Evolutionary conservation across 2,329 filamentous ascomycete species (phyloP).

Genomic region (Metarhizium robertsii): DNA sequence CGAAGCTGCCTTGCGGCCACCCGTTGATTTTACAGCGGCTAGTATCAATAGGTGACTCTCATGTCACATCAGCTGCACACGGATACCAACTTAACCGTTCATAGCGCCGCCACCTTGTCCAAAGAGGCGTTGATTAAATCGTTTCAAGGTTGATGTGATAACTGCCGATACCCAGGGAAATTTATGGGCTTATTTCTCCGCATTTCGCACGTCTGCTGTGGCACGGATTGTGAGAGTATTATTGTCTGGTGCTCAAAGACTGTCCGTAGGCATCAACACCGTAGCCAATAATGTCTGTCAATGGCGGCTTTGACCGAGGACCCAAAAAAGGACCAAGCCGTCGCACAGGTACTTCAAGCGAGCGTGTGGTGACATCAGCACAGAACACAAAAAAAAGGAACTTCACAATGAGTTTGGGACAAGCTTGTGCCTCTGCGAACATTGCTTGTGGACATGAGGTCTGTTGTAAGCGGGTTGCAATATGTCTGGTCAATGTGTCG

Average conservation of each 20-base stretch:
- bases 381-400: not conserved
- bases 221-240: not conserved
- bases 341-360: not conserved
- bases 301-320: not conserved
- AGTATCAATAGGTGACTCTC: not conserved
- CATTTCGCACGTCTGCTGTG: not conserved
- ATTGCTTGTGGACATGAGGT: not conserved
- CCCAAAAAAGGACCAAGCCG: not conserved
- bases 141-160: not conserved
- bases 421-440: not conserved
- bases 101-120: not conserved
- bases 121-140: not conserved
- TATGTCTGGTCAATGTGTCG: no score
- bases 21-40: not conserved
- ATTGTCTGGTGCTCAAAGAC: not conserved
- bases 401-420: not conserved
- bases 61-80: not conserved
- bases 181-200: not conserved
- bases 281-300: not conserved
- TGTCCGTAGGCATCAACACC: not conserved
- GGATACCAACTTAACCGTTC: not conserved
- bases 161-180: not conserved
- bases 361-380: not conserved
- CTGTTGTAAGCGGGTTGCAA: not conserved
- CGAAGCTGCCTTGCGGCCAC: not conserved